These are phyloP conservation scores for Myxozyma kluyveri DNA, from an alignment of 805 yeast genomes.

Conservation along the genomic window DNA sequence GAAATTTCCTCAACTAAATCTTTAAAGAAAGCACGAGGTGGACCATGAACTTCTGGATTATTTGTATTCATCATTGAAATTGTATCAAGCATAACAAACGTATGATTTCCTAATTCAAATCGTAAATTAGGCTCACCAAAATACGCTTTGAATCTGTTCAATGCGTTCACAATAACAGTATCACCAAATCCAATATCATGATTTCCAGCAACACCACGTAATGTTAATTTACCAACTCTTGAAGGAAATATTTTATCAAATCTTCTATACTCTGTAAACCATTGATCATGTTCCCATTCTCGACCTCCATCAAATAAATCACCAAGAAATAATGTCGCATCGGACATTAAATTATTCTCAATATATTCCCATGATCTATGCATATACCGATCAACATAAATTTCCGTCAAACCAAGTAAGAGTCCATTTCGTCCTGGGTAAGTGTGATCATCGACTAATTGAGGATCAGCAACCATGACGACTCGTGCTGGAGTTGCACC, in stretches of 20 bases:
- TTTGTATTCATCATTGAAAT: conserved; percentile 69
- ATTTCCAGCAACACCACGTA: conserved; percentile 68
- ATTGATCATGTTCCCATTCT: conserved; percentile 66
- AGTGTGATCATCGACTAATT: conserved; percentile 81
- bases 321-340: conserved; percentile 76
- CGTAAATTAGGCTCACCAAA: conserved; percentile 69
- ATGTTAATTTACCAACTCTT: conserved; percentile 40
- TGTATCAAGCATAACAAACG: conserved; percentile 74
- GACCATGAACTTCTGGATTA: conserved; percentile 45
- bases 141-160: conserved; percentile 60
- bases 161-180: conserved; percentile 55
- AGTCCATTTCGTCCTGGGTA: conserved; percentile 66
- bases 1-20: conserved; percentile 10
- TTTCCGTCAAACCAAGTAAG: conserved; percentile 54
- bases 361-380: conserved; percentile 67
- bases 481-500: conserved; percentile 25
- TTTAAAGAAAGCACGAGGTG: conserved; percentile 55
- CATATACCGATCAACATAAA: conserved; percentile 73
- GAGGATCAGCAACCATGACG: conserved; percentile 83
- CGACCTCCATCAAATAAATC: conserved; percentile 96
- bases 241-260: conserved; percentile 65
- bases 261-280: conserved; percentile 69
- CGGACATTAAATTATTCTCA: conserved; percentile 63
- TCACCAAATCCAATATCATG: conserved; percentile 96
- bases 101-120: conserved; percentile 62